These are phyloP conservation scores for Nicotiana obtusifolia DNA, from an alignment of 257 asterid genomes.

Conservation along the genomic window DNA sequence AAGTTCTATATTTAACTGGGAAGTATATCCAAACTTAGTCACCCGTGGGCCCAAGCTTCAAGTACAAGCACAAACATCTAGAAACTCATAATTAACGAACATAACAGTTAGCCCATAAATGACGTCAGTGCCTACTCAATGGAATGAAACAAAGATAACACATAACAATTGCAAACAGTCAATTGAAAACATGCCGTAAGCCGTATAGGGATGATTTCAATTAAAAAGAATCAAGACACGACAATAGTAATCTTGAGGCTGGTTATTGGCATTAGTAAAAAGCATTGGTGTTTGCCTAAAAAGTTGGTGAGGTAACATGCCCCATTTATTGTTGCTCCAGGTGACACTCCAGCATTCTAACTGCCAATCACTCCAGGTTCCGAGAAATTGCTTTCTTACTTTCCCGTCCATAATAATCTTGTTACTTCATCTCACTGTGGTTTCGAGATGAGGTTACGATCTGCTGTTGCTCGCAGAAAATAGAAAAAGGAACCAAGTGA, in stretches of 20 bases:
- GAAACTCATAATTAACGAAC: background rate
- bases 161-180: background rate
- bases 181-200: background rate
- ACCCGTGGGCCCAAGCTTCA: background rate
- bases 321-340: background rate
- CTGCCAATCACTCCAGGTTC: background rate
- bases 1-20: too few species aligned
- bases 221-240: background rate
- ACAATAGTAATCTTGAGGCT: background rate
- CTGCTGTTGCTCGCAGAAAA: background rate
- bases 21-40: background rate
- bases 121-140: background rate
- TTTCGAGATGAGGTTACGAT: too few species aligned
- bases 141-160: background rate
- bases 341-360: background rate
- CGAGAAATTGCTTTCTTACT: background rate
- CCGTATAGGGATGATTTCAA: background rate
- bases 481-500: background rate
- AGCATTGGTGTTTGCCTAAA: background rate
- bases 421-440: too few species aligned
- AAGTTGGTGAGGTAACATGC: background rate
- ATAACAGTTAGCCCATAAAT: background rate
- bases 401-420: too few species aligned
- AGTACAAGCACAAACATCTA: background rate
- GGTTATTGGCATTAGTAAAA: background rate